Evolutionary conservation across 768 basidiomycete genomes (phyloP).

Genomic region (Suillus cothurnatus): DNA sequence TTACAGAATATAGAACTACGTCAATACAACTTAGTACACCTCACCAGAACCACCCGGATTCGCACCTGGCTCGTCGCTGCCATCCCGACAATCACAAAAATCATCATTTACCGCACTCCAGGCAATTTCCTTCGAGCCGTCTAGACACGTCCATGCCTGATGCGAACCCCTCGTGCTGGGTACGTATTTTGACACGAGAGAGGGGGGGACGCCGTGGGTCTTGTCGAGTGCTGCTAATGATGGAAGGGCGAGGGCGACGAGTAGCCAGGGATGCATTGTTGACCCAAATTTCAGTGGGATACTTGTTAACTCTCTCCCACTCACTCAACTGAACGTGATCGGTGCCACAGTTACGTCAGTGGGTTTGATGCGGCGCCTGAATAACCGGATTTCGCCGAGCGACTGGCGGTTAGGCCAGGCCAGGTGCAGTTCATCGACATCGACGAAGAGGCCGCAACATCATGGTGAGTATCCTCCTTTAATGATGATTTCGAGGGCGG

Average conservation of each 20-base stretch:
- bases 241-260: slow-evolving; percentile 41
- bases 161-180: slow-evolving; percentile 44
- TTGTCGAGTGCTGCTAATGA: slow-evolving; percentile 47
- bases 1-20: slow-evolving; percentile 30
- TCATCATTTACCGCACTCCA: slow-evolving; percentile 91
- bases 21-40: slow-evolving; percentile 13
- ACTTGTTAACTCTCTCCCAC: not conserved
- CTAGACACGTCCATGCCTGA: slow-evolving; percentile 73
- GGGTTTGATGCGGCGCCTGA: slow-evolving; percentile 22
- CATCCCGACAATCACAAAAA: slow-evolving; percentile 91
- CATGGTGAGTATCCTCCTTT: slow-evolving; percentile 29
- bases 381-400: slow-evolving; percentile 24
- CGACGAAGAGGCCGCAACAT: slow-evolving; percentile 27
- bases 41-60: slow-evolving; percentile 9
- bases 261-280: slow-evolving; percentile 53
- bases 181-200: slow-evolving; percentile 55
- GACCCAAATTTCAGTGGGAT: not conserved
- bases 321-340: not conserved
- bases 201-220: slow-evolving; percentile 60
- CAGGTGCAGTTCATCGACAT: slow-evolving; percentile 20
- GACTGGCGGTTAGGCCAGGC: not conserved
- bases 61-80: slow-evolving; percentile 93
- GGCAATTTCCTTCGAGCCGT: slow-evolving; percentile 75
- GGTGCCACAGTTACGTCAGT: slow-evolving; percentile 28
- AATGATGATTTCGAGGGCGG: not conserved